These are phyloP conservation scores for Alternaria gaisen DNA, from an alignment of 2,329 filamentous ascomycete species.

Conservation along the genomic window DNA sequence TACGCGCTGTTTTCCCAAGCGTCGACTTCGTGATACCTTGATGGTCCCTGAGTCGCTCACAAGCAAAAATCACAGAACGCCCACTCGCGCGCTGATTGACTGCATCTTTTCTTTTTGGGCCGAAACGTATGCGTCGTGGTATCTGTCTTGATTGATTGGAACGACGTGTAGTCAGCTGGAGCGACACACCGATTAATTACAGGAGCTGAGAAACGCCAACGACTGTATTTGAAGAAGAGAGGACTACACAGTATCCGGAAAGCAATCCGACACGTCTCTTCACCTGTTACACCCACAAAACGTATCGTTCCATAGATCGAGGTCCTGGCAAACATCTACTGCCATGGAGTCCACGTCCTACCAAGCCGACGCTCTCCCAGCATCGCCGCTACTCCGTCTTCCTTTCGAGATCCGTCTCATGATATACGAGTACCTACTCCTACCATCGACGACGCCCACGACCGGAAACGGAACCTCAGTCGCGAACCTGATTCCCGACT, in stretches of 20 bases:
- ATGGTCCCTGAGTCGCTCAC: conserved; percentile 18
- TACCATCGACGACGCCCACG: conserved; percentile 49
- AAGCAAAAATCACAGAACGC: background rate
- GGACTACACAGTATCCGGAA: background rate
- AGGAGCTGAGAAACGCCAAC: background rate
- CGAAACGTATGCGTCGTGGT: background rate
- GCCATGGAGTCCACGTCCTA: conserved; percentile 13
- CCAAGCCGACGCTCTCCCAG: conserved; percentile 11
- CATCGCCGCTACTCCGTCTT: conserved; percentile 53
- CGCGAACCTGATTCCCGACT: conserved; percentile 50
- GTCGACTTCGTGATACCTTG: conserved; percentile 20
- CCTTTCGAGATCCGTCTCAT: conserved; percentile 58
- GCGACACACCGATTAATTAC: background rate
- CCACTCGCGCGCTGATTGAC: background rate
- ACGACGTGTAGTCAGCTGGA: conserved; percentile 1
- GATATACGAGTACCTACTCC: conserved; percentile 56
- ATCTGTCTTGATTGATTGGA: background rate
- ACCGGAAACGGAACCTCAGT: conserved; percentile 41
- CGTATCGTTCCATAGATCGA: background rate
- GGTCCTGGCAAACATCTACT: background rate
- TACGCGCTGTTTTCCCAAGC: conserved; percentile 21
- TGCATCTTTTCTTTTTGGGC: background rate
- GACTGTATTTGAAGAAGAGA: background rate
- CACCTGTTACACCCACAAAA: too few relatives aligned
- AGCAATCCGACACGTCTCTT: background rate